Percentiles rank a stretch among this genome's conserved stretches.
Conservation (phyloP, 2,329 filamentous ascomycete species). For the Basipetospora chlamydospora region DNA sequence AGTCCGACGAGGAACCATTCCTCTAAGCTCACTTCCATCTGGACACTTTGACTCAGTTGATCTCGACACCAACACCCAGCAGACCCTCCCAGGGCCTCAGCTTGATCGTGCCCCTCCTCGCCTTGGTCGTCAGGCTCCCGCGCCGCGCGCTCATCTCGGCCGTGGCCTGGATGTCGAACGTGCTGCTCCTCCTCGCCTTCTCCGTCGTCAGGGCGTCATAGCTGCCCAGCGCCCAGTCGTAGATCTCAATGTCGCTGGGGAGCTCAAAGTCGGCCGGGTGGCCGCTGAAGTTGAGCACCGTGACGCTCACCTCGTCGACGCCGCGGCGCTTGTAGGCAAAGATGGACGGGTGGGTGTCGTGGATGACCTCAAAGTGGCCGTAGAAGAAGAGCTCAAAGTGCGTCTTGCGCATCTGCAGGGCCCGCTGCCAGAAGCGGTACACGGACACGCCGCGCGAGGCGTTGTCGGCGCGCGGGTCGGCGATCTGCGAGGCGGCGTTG, state of each 20-base stretch:
- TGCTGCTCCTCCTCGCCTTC: constrained; percentile 1
- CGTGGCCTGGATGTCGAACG: too few relatives aligned
- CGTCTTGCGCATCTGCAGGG: constrained; percentile 45
- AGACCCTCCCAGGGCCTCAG: constrained; percentile 4
- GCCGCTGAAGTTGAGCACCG: constrained; percentile 5
- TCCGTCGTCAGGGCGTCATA: constrained; percentile 2
- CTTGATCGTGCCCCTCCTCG: not conserved
- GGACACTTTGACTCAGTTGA: too few relatives aligned
- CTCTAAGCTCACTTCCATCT: too few relatives aligned
- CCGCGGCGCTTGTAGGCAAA: constrained; percentile 1
- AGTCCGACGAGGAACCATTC: too few relatives aligned
- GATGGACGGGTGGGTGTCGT: constrained; percentile 1
- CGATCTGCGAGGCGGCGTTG: constrained; percentile 44
- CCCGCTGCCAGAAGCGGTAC: constrained; percentile 45
- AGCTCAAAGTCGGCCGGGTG: constrained; percentile 2
- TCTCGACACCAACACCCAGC: constrained; percentile 1
- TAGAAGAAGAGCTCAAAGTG: constrained; percentile 52
- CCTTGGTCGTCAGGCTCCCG: too few relatives aligned
- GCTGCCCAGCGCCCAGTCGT: constrained; percentile 2
- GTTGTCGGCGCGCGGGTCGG: not conserved
- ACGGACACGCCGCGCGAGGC: constrained; percentile 23
- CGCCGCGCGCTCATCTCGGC: too few relatives aligned
- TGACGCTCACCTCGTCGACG: not conserved
- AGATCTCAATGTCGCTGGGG: not conserved
- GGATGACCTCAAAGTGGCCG: constrained; percentile 26